Base-by-base conservation (phyloP, 345 rosid genomes). In the Eucalyptus caleyi region DNA sequence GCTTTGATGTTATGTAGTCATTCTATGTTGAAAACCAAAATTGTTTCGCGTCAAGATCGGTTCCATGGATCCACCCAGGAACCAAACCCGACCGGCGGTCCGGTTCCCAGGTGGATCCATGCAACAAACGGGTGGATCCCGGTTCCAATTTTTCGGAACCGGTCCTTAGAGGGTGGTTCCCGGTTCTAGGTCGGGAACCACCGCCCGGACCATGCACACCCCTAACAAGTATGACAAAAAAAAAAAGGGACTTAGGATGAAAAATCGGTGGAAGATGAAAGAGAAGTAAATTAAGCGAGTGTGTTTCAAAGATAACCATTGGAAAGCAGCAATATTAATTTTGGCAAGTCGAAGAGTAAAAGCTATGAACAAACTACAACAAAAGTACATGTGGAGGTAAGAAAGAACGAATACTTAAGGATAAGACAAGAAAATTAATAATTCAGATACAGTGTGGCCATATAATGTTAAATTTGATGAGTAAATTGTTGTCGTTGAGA, bases 81-180 rank as follows among this genome's bases (percentile, higher is more conserved):
- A 45, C 47, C 11, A 3, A 1, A 45, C 4, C 11, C 1, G 4
- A 45, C 11, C 11, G 4, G 47, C 3, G 11, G 47, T 45, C 11
- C 11, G 1, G 47, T 45, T 45, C 11, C 47, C 11, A 0, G 11
- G 11, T 45, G 47, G 0, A 45, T 45, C 3, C 47, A 45, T 45
- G 47, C 47, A 45, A 45, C 47, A 45, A 45, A 45, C 3, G 1
- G 47, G 4, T 45, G 4, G 11, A 45, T 45, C 11, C 1, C 47
- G 11, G 11, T 45, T 45, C 47, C 47, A 45, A 9, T 45, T 45
- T 45, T 45, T 45, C 45, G 47, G 11, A 9, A 9, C 47, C 0
- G 4, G 47, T 45, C 47, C 47, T 45, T 45, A 45, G 47, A 45
- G 47, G 47, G 47, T 3, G 4, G 47, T 45, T 45, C 11, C 47